A percentile compares a stretch with the other conserved stretches of the same genome.
Evolutionary conservation across 208 protist genomes (phyloP).

Genomic region (Crithidia thermophila): DNA sequence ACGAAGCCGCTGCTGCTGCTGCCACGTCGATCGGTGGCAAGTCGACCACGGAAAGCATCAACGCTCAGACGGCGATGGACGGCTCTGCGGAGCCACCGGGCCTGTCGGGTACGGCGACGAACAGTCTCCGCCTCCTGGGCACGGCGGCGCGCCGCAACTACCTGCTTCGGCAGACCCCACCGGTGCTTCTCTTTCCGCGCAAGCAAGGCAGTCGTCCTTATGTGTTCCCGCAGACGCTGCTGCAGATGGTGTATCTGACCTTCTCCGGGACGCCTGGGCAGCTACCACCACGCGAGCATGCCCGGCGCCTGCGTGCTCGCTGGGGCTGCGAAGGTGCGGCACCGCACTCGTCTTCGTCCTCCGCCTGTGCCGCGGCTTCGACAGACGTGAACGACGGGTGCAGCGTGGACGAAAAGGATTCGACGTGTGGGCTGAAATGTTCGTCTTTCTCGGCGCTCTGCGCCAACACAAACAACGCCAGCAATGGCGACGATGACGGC

Average conservation of each 20-base stretch:
- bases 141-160: slow-evolving; percentile 25
- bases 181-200: slow-evolving; percentile 45
- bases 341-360: background rate
- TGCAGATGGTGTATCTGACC: slow-evolving; percentile 27
- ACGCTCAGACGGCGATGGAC: background rate
- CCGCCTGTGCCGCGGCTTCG: too few species aligned
- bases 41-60: too few species aligned
- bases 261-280: slow-evolving; percentile 16
- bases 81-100: background rate
- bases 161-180: slow-evolving; percentile 36
- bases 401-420: too few species aligned
- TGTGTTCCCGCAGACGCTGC: slow-evolving; percentile 42
- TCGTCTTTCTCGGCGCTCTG: too few species aligned
- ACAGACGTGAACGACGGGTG: too few species aligned
- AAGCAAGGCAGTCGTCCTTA: slow-evolving; percentile 49
- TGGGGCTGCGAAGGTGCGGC: slow-evolving; percentile 14
- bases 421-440: too few species aligned
- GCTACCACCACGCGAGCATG: slow-evolving; percentile 17
- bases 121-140: slow-evolving; percentile 16
- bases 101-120: background rate
- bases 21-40: background rate
- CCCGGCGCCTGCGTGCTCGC: slow-evolving; percentile 8
- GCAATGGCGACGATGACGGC: background rate
- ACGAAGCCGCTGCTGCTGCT: background rate
- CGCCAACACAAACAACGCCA: background rate